Base-by-base conservation (phyloP, 129 eudicot genomes). In the Flaveria sonorensis region DNA sequence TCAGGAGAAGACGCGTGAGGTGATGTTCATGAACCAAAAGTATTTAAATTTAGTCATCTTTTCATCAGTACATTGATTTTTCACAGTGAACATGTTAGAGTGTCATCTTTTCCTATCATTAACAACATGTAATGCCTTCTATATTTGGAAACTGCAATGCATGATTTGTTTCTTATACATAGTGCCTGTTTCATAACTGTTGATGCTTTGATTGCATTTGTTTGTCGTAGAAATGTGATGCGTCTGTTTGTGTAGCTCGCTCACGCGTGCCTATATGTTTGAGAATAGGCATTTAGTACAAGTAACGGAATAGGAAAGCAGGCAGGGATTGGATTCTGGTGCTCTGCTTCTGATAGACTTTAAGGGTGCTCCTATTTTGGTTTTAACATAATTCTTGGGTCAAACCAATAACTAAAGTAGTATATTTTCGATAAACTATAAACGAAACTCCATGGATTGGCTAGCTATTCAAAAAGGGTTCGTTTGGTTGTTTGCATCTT, bases 1-100 rank as follows among this genome's bases (percentile, higher is more conserved):
- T 79, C 30, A 82, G 88, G 73, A 91, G 97, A 83, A 83, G 95
- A 79, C 88, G 94, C 24, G 71, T 85, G 83, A 83, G 83, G 71
- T 81, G 40, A 66, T 46, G 23, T 10, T 65, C 12, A 14, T 5
- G 69, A 28, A 2, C 13, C 46, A 21, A 11, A 42, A 48, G 51
- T 75, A 77, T 73, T 74, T 76, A 23, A 50, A 79, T 63, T 56
- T 78, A 52, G 82, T 70, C 64, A 16, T 83, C 79, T 43, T 73
- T 64, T 80, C 30, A 71, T 55, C 70, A 68, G 74, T 74, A 74
- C 76, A 67, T 81, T 81, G 62, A 74, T 81, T 81, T 74, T 81
- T 67, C 80, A 74, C 60, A 81, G 80, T 67, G 79, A 67, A 67
- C 80, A 67, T 81, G 84, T 74, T 74, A 63, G 73, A 81, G 52